Evolutionary conservation across 2,329 filamentous ascomycete species (phyloP), one percentile per base, ranked within the genome.

Genomic region (Fusarium humuli): DNA sequence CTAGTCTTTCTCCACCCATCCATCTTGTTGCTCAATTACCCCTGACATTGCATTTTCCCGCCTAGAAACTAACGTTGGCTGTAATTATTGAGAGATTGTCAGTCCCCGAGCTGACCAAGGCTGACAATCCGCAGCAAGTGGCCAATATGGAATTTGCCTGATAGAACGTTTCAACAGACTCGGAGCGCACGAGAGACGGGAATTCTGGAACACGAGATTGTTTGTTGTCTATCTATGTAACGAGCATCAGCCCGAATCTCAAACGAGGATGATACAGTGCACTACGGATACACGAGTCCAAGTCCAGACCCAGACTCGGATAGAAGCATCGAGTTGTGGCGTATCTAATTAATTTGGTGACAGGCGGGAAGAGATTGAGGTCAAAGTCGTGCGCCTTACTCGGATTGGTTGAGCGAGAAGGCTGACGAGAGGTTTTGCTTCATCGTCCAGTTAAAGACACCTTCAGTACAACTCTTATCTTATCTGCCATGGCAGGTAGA

Each of bases 401-500:
- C 27, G 53, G 67, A 57, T 70, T 70, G 57, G 57, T 30, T 42
- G 63, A 46, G 29, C 22, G 55, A 52, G 20, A 42, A 56, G 48
- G 44, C 42, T 45, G 30, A 37, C 30, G 20, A 30, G 41, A 29
- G 48, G 42, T 29, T 22, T 27, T 59, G 14, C 5, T 55, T 18
- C 29, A 37, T 47, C 29, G 23, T 64, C 57, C 67, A 59, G 57
- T 73, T 49, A 53, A 67, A 63, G 61, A 47, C 67, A 61, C 59
- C 59, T 69, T 73, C 23, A 40, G 56, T 30, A 42, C 34, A 57
- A 52, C 46, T 40, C n/a, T 42, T 61, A 54, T 61, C 54, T 66
- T 61, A 58, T 63, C 56, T 67, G 34, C 37, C 61, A 56, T 65
- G 61, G 54, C 61, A 64, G 47, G 48, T 73, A 62, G 65, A 70